Conservation (phyloP, 305 asterid genomes). For the Fraxinus latifolia region DNA sequence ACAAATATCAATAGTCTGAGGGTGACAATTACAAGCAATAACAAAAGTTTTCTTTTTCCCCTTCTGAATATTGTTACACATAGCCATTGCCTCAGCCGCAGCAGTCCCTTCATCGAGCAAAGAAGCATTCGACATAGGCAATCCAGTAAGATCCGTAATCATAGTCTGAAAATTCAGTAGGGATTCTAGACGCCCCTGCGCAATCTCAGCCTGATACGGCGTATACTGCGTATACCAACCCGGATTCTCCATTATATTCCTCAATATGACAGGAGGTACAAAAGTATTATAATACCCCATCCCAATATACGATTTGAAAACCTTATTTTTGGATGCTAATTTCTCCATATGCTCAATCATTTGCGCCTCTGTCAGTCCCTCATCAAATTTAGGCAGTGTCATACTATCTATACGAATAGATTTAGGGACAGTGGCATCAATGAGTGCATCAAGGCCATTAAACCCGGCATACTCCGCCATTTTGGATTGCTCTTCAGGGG, state of each 20-base stretch:
- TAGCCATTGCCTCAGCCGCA: constrained; percentile 97
- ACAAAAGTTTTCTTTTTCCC: constrained; percentile 89
- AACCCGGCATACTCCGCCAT: constrained; percentile 79
- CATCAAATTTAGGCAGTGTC: constrained; percentile 64
- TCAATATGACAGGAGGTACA: constrained; percentile 85
- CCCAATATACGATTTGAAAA: constrained; percentile 79
- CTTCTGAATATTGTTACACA: constrained; percentile 84
- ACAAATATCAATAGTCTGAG: constrained; percentile 86
- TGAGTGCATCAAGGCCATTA: constrained; percentile 51
- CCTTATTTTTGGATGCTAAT: constrained; percentile 70
- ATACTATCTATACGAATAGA: constrained; percentile 63
- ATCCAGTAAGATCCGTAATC: constrained; percentile 84
- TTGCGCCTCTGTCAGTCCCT: constrained; percentile 80
- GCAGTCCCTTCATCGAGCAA: constrained; percentile 92
- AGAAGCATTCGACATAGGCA: constrained; percentile 97
- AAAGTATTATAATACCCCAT: constrained; percentile 87
- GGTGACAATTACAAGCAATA: constrained; percentile 85
- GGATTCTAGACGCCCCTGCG: constrained; percentile 94
- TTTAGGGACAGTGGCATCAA: constrained; percentile 91
- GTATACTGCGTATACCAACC: constrained; percentile 99
- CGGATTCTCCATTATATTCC: constrained; percentile 90
- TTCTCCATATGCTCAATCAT: constrained; percentile 76
- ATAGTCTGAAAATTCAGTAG: constrained; percentile 80
- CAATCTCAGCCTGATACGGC: constrained; percentile 95
- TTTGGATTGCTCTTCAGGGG: constrained; percentile 75